phyloP scores from a whole-genome alignment of 2,329 filamentous ascomycete species.

The Fonsecaea erecta region DNA sequence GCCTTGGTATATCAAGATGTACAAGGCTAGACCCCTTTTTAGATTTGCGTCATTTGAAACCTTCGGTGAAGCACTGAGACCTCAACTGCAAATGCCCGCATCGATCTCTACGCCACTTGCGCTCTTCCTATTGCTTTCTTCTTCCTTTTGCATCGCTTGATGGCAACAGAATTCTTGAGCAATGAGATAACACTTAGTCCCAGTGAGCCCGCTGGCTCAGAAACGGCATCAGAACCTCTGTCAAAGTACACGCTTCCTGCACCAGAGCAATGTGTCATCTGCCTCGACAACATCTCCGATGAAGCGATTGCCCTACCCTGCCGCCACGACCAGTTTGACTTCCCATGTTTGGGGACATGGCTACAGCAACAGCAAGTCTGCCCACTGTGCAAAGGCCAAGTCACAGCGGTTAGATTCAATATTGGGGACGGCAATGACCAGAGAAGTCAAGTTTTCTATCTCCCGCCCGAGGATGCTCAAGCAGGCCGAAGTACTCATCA shows the following conservation, averaged over 20 bases:
- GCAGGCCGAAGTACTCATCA: conserved; percentile 1
- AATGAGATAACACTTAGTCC: conserved; percentile 20
- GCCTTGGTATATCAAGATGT: background rate
- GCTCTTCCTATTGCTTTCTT: background rate
- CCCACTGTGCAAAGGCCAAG: conserved; percentile 72
- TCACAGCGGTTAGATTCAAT: conserved; percentile 68
- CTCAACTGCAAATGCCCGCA: background rate
- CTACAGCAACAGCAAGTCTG: conserved; percentile 72
- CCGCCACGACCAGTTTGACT: conserved; percentile 81
- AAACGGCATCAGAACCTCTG: background rate
- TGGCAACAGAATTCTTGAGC: conserved; percentile 19
- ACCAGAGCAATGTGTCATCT: conserved; percentile 73
- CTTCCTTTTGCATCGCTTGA: conserved; percentile 12
- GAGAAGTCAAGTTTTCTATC: conserved; percentile 38
- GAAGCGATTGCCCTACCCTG: conserved; percentile 75
- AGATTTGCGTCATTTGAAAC: background rate
- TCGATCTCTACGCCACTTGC: background rate
- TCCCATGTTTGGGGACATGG: conserved; percentile 82
- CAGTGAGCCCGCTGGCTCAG: conserved; percentile 17
- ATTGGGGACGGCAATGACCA: conserved; percentile 47
- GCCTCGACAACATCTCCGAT: conserved; percentile 75
- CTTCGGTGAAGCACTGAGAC: background rate
- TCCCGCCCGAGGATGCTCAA: conserved; percentile 38
- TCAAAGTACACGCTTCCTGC: background rate
- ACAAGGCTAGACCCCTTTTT: conserved; percentile 8